Conservation (phyloP, 306 rosid genomes). For the Dalbergia cochinchinensis region DNA sequence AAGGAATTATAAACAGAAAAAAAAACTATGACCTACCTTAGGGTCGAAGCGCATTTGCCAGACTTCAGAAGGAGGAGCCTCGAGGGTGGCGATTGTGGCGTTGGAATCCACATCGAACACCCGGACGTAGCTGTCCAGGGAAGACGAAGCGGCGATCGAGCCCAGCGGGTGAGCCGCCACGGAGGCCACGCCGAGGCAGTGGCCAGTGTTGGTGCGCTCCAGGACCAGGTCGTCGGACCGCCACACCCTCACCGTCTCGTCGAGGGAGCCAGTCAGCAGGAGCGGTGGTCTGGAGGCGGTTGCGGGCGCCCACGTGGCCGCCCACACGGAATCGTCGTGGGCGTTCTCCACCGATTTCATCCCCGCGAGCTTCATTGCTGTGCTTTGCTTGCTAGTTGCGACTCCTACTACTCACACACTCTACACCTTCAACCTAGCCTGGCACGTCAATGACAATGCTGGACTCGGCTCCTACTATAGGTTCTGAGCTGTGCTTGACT, state of each 20-base stretch:
- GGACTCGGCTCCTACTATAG: not conserved
- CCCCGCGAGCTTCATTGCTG: conserved; percentile 85
- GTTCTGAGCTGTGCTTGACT: conserved; percentile 19
- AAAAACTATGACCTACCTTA: conserved; percentile 53
- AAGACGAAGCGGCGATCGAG: conserved; percentile 86
- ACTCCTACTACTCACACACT: not conserved
- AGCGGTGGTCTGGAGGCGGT: conserved; percentile 76
- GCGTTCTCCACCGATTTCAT: conserved; percentile 84
- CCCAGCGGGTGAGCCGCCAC: conserved; percentile 96
- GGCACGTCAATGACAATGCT: not conserved
- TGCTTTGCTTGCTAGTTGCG: too few relatives aligned
- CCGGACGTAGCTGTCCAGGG: conserved; percentile 93
- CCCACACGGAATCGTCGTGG: conserved; percentile 96
- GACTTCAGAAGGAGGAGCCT: conserved; percentile 98
- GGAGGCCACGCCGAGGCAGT: conserved; percentile 95
- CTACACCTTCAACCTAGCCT: too few relatives aligned
- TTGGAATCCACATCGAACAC: conserved; percentile 93
- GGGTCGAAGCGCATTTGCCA: conserved; percentile 98
- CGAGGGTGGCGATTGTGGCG: conserved; percentile 85
- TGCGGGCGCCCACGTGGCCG: conserved; percentile 90
- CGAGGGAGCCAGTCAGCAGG: conserved; percentile 91
- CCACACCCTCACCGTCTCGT: conserved; percentile 95
- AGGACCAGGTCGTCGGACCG: conserved; percentile 79
- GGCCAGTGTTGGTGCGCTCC: conserved; percentile 84
- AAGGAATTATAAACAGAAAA: not conserved